Evolutionary conservation across 345 rosid genomes (phyloP), one percentile per base, ranked within the genome.

Genomic region (Eucalyptus melliodora): DNA sequence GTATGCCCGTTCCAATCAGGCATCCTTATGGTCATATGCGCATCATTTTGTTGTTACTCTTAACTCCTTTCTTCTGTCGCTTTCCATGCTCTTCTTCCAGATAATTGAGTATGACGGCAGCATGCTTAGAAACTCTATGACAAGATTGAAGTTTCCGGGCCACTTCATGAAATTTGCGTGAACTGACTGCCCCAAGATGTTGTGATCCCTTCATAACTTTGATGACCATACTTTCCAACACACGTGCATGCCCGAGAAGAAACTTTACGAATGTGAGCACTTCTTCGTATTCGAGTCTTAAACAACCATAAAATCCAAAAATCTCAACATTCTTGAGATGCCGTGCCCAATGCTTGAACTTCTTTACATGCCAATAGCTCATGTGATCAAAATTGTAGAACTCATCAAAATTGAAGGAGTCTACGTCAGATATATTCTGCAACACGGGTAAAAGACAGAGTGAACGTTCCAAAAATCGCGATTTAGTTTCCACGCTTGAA

Each of bases 101-200:
- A 37, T 72, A 17, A 34, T 72, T 19, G 82, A 37, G 82, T 37
- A 19, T 10, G 12, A 6, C 14, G 11, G 7, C 45, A 37, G 14
- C 44, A 34, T 72, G 26, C 82, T 34, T 19, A 3, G 45, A 72
- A 34, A 42, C 1, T 34, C 24, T 72, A 6, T 72, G 26, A 72
- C 3, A 37, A 19, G 2, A 34, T 37, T 34, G 82, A 72, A 34
- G 26, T 37, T 12, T 23, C 5, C 13, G 45, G 26, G 82, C 82
- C 82, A 17, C 45, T 72, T 72, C 44, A 72, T 34, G 45, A 42
- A 37, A 72, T 37, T 72, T 72, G 27, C 26, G 8, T 10, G 82
- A 37, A 34, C 7, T 24, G 7, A 37, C 45, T 10, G 0, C 27
- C 26, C 21, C 24, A 2, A 0, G 24, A 69, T 31, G 26, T 37